Evolutionary conservation across 768 basidiomycete species (phyloP).

Genomic region (Paxillus rubicundulus): DNA sequence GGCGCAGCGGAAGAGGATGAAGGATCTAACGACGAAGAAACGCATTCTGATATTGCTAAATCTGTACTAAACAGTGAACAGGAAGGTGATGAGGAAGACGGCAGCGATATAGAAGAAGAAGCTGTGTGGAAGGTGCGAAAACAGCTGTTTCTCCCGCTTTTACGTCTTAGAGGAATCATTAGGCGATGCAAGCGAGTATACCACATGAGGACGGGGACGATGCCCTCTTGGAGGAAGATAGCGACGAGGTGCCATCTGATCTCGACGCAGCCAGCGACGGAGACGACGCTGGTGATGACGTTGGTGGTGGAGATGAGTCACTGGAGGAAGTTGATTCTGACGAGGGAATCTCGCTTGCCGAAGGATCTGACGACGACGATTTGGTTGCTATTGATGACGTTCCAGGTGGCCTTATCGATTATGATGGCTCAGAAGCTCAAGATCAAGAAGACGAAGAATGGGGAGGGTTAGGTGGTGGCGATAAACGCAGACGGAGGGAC

Average conservation of each 20-base stretch:
- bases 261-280: conserved; percentile 31
- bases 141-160: not conserved
- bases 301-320: conserved; percentile 31
- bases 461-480: conserved; percentile 41
- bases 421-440: conserved; percentile 51
- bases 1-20: conserved; percentile 17
- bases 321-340: conserved; percentile 30
- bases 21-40: conserved; percentile 32
- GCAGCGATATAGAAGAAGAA: conserved; percentile 55
- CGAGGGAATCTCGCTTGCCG: conserved; percentile 53
- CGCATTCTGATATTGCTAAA: conserved; percentile 25
- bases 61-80: conserved; percentile 23
- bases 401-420: conserved; percentile 57
- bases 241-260: conserved; percentile 29
- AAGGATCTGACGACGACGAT: conserved; percentile 72
- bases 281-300: conserved; percentile 34
- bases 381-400: conserved; percentile 55
- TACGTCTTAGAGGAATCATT: not conserved
- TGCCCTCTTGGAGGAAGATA: conserved; percentile 38
- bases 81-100: conserved; percentile 40
- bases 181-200: conserved; percentile 92
- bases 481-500: conserved; percentile 54
- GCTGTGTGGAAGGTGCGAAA: conserved; percentile 84
- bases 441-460: conserved; percentile 24
- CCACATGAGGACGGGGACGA: conserved; percentile 56